Base-by-base conservation (phyloP, 768 basidiomycete species). In the Plicaturopsis crispa region DNA sequence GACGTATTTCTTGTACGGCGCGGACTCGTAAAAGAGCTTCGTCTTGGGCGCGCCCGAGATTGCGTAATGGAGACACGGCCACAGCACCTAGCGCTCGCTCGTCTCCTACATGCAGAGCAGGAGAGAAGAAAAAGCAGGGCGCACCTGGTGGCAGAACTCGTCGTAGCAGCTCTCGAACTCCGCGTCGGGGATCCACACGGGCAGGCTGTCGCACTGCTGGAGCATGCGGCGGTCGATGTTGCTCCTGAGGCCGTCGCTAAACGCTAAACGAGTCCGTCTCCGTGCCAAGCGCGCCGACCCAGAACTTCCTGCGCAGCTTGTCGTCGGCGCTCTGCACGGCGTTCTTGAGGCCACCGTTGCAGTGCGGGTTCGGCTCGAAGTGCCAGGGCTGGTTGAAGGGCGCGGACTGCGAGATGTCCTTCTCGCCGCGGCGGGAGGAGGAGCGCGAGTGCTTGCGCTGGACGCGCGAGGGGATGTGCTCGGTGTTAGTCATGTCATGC, bases 1-100 rank as follows among this genome's bases (percentile, higher is more conserved):
- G 42, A 80, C 77, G 57, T 97, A 98, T 48, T 91, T 83, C 48
- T 80, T 77, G 68, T 79, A 97, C 0, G 81, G 73, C 0, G 72
- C 82, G 22, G 77, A 78, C 61, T 91, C 86, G 57, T 82, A 86
- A 55, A 84, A 87, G 26, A 73, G 55, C 45, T 84, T 88, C 0
- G 82, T 89, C 62, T 85, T 88, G 0, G 87, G 87, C 1, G 87
- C 88, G 51, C 90, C 87, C 2, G 87, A 86, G 34, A 90, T 74
- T 7, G 84, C 82, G 49, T 88, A 91, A 56, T 91, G 88, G 13
- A 92, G 63, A 46, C 80, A 83, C 0, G 88, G 88, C 88, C 88
- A 92, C 20, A 91, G 70, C 13, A 91, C 86, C 58, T 66, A 44
- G 35, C 14, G n/a, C n/a, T n/a, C n/a, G n/a, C n/a, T n/a, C n/a